Conservation (phyloP, 2,329 filamentous ascomycete species). For the Stagonosporopsis rhizophila region DNA sequence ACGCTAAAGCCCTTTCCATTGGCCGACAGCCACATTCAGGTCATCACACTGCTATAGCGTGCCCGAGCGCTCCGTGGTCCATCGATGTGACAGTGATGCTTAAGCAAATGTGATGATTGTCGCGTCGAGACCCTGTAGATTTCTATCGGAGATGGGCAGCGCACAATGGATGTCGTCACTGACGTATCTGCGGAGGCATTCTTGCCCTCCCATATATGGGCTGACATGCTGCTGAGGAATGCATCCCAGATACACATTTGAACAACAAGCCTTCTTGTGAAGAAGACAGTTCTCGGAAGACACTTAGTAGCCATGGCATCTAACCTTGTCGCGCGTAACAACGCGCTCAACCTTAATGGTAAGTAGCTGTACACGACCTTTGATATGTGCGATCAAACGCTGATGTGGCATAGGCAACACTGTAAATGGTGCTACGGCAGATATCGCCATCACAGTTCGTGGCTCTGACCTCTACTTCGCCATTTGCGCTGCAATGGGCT, state of each 20-base stretch:
- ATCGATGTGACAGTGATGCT: slow-evolving; percentile 1
- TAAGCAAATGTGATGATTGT: neutral
- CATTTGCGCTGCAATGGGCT: slow-evolving; percentile 65
- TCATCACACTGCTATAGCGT: slow-evolving; percentile 1
- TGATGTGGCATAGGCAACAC: slow-evolving; percentile 44
- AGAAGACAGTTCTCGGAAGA: slow-evolving; percentile 1
- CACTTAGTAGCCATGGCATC: slow-evolving; percentile 7
- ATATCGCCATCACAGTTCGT: slow-evolving; percentile 65
- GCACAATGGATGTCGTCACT: slow-evolving; percentile 12
- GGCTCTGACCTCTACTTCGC: slow-evolving; percentile 71
- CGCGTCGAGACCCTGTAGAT: slow-evolving; percentile 3
- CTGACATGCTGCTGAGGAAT: neutral
- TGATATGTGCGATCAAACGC: neutral
- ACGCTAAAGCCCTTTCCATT: slow-evolving; percentile 1
- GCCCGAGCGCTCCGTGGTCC: neutral
- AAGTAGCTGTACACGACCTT: neutral
- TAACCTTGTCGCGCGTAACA: slow-evolving; percentile 23
- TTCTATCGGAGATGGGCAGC: neutral
- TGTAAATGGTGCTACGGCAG: slow-evolving; percentile 55
- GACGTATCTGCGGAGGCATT: slow-evolving; percentile 1
- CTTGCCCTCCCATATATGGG: slow-evolving; percentile 1
- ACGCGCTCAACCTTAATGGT: slow-evolving; percentile 36
- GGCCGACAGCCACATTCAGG: neutral
- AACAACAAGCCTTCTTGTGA: slow-evolving; percentile 3
- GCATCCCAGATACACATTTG: neutral